These are phyloP conservation scores for Petunia hybrid DNA, from an alignment of 305 asterid species.

Conservation along the genomic window DNA sequence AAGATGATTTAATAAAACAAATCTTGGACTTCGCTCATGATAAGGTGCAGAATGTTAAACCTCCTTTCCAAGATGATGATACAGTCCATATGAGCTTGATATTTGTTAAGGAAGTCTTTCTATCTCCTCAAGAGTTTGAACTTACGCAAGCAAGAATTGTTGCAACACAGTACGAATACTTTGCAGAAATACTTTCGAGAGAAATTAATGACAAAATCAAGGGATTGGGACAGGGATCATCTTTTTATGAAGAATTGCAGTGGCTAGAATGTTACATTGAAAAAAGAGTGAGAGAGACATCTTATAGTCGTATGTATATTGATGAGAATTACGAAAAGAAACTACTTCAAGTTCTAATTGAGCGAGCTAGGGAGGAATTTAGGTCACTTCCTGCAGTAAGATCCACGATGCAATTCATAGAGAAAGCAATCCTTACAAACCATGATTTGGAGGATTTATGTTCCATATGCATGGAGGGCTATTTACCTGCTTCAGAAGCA, in stretches of 20 bases:
- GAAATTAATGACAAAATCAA: background rate
- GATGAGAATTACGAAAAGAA: background rate
- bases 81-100: background rate
- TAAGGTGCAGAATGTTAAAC: background rate
- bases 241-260: background rate
- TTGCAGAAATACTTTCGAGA: background rate
- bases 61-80: constrained; percentile 12
- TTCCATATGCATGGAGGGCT: constrained; percentile 25
- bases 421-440: background rate
- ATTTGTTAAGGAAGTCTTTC: background rate
- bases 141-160: background rate
- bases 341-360: background rate
- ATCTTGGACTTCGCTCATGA: background rate
- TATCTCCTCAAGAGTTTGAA: background rate
- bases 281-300: background rate
- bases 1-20: constrained; percentile 1
- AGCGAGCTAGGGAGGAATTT: background rate
- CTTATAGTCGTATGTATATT: too few species aligned
- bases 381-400: background rate
- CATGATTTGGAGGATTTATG: background rate
- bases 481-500: background rate
- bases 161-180: background rate
- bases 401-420: background rate
- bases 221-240: background rate
- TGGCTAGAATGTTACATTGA: background rate